phyloP scores from a whole-genome alignment of 345 rosid species.

The Dovyalis caffra region DNA sequence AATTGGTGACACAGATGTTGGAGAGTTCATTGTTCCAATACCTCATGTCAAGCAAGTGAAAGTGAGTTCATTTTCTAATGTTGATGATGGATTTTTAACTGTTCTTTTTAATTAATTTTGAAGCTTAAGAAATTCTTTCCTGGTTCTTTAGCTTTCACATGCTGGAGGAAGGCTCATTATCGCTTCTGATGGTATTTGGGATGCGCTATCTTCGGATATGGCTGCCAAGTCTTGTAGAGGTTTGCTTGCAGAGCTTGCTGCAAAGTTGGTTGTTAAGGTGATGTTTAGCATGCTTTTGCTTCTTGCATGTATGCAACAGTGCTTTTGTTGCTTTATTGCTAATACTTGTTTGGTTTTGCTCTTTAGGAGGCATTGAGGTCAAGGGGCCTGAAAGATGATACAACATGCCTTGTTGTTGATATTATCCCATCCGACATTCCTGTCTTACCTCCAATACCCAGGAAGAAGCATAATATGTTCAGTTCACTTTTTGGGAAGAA shows the following conservation, averaged over 20 bases:
- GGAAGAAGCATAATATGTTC: constrained; percentile 67
- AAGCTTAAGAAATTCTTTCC: constrained; percentile 12
- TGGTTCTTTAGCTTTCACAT: constrained; percentile 62
- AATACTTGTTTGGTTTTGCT: constrained; percentile 11
- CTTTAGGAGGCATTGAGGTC: constrained; percentile 91
- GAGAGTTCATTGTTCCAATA: constrained; percentile 94
- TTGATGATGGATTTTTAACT: background rate
- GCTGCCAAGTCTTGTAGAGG: constrained; percentile 98
- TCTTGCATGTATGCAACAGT: background rate
- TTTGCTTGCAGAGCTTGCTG: constrained; percentile 94
- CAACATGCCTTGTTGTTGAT: constrained; percentile 98
- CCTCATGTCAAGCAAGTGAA: constrained; percentile 99
- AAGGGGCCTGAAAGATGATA: constrained; percentile 98
- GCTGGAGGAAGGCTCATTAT: constrained; percentile 97
- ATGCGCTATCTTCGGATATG: constrained; percentile 82
- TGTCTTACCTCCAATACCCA: constrained; percentile 58
- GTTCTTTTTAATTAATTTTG: background rate
- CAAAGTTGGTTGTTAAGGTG: constrained; percentile 97
- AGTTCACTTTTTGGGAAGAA: constrained; percentile 64
- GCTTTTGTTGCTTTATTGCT: background rate
- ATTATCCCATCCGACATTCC: constrained; percentile 82
- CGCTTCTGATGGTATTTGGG: constrained; percentile 99
- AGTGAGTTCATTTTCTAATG: constrained; percentile 38
- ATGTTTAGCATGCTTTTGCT: constrained; percentile 1
- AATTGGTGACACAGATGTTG: constrained; percentile 98